Evolutionary conservation across 2,329 filamentous ascomycete species (phyloP).

Genomic region (Alternaria metachromatica): DNA sequence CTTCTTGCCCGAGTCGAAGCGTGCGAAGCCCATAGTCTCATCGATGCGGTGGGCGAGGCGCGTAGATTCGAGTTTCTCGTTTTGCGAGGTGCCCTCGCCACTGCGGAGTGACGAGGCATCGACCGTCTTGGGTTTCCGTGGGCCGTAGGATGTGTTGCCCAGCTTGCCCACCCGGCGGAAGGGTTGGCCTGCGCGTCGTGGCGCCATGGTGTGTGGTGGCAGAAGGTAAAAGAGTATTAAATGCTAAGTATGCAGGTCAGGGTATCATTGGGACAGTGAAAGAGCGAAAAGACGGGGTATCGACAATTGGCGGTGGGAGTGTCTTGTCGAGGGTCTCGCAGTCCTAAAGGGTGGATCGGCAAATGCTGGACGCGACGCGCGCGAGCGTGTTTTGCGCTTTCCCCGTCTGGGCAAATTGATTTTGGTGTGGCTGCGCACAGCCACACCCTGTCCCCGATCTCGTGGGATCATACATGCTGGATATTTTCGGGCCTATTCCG

Average conservation of each 20-base stretch:
- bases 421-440: constrained; percentile 17
- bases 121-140: constrained; percentile 74
- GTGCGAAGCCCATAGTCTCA: constrained; percentile 90
- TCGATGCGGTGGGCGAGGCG: constrained; percentile 88
- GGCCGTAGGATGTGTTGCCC: constrained; percentile 55
- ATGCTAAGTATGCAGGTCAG: constrained; percentile 31
- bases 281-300: constrained; percentile 23
- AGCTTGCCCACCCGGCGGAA: constrained; percentile 53
- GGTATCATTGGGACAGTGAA: constrained; percentile 42
- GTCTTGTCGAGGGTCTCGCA: constrained; percentile 16
- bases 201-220: constrained; percentile 49
- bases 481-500: constrained; percentile 35
- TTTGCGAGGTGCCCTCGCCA: constrained; percentile 84
- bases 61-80: constrained; percentile 89
- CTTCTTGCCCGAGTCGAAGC: constrained; percentile 87
- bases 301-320: constrained; percentile 15
- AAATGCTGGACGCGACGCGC: constrained; percentile 31
- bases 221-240: constrained; percentile 29
- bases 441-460: background rate
- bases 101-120: constrained; percentile 75
- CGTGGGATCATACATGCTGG: constrained; percentile 26
- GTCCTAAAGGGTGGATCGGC: constrained; percentile 16
- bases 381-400: constrained; percentile 26
- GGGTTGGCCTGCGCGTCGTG: constrained; percentile 51
- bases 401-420: constrained; percentile 36